Evolutionary conservation across 192 early-diverging fungal species (phyloP).

Genomic region (Gryganskiella cystojenkinii): DNA sequence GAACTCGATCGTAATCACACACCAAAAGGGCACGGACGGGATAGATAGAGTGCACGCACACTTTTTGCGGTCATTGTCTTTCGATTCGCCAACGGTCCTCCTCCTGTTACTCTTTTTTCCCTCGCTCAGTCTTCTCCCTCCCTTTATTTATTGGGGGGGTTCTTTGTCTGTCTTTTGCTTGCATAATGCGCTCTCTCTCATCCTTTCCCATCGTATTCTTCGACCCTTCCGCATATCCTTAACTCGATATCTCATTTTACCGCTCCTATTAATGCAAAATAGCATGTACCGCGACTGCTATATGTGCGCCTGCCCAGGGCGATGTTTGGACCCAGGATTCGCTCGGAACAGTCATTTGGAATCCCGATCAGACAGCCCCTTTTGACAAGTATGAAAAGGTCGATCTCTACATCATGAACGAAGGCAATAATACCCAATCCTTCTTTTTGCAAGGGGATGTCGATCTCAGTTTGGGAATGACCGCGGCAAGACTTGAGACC

Average conservation of each 20-base stretch:
- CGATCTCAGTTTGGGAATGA: slow-evolving; percentile 5
- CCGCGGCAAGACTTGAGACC: slow-evolving; percentile 10
- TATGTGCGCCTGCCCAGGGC: slow-evolving; percentile 27
- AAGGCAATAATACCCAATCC: background rate
- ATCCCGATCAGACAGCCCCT: slow-evolving; percentile 1
- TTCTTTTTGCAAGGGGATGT: slow-evolving; percentile 9
- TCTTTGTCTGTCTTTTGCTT: background rate
- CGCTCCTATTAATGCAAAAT: background rate
- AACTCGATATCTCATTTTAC: background rate
- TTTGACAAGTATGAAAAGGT: slow-evolving; percentile 30
- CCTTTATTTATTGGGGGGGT: background rate
- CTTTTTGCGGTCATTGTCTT: background rate
- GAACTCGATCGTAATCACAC: too few species aligned
- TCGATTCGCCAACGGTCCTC: background rate
- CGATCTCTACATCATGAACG: slow-evolving; percentile 32
- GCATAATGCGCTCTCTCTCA: background rate
- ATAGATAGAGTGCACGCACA: too few species aligned
- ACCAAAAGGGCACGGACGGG: too few species aligned
- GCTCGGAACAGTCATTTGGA: slow-evolving; percentile 30
- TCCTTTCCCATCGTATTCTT: background rate
- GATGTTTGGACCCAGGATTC: slow-evolving; percentile 24
- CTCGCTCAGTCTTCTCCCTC: background rate
- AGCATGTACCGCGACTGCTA: slow-evolving; percentile 17
- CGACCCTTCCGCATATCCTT: background rate
- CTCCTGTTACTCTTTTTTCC: background rate